These are phyloP conservation scores for Phylloporus sp. DNA, from an alignment of 768 basidiomycete species.

Conservation along the genomic window DNA sequence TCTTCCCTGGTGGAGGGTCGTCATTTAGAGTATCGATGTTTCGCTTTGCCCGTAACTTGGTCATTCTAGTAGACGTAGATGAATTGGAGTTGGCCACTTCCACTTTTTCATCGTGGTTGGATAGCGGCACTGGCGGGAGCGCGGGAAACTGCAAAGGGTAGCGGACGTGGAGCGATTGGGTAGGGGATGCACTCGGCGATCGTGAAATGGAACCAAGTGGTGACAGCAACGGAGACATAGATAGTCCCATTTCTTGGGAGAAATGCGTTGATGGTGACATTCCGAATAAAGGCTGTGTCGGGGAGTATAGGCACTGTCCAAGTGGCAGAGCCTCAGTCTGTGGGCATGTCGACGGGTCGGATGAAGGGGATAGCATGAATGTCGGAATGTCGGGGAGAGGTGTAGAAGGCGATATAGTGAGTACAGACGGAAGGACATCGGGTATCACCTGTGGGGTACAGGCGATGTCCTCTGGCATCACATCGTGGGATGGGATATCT, in stretches of 20 bases:
- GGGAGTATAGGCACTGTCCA: not conserved
- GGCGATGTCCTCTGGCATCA: slow-evolving; percentile 22
- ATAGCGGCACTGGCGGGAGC: not conserved
- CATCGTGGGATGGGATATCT: slow-evolving; percentile 1
- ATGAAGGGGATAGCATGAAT: not conserved
- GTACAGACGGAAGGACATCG: not conserved
- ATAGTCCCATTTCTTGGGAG: not conserved
- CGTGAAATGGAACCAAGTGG: slow-evolving; percentile 13
- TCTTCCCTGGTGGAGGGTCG: not conserved
- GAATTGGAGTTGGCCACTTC: not conserved
- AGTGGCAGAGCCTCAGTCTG: not conserved
- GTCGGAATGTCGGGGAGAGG: not conserved
- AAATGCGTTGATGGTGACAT: not conserved
- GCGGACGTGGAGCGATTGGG: not conserved
- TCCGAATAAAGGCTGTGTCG: not conserved
- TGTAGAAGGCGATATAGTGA: not conserved
- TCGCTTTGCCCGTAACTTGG: slow-evolving; percentile 13
- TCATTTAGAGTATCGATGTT: not conserved
- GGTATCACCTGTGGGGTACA: slow-evolving; percentile 3
- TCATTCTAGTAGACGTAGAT: not conserved
- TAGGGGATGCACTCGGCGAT: slow-evolving; percentile 7
- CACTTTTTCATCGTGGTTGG: not conserved
- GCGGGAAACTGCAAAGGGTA: not conserved
- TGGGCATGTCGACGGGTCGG: not conserved
- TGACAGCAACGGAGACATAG: slow-evolving; percentile 11